A percentile compares a stretch with the other conserved stretches of the same genome.
Conservation (phyloP, 2,329 filamentous ascomycete genomes). For the Cercospora citrullina region DNA sequence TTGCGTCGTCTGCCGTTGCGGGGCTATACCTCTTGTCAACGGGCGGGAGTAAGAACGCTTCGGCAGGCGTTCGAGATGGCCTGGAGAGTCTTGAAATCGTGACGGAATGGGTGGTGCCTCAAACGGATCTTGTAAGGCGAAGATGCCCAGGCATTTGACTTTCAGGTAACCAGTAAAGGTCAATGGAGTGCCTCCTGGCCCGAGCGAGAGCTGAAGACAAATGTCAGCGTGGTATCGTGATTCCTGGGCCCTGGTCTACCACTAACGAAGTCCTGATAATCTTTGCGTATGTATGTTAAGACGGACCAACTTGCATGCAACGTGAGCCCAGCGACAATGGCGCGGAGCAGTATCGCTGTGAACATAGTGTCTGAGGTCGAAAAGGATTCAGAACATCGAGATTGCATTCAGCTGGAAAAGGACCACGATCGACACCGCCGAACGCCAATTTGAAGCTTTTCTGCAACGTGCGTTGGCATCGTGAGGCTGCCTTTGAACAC, state of each 20-base stretch:
- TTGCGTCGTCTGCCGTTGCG: conserved; percentile 76
- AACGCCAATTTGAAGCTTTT: neutral
- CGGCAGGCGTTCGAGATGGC: conserved; percentile 63
- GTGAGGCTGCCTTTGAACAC: neutral
- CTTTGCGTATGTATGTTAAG: neutral
- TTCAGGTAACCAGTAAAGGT: conserved; percentile 72
- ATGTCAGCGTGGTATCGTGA: neutral
- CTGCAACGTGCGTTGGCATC: conserved; percentile 5
- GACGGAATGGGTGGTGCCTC: conserved; percentile 56
- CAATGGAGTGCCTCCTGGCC: conserved; percentile 76
- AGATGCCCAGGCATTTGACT: conserved; percentile 70
- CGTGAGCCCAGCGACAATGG: neutral
- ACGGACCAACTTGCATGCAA: neutral
- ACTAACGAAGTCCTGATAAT: conserved; percentile 3
- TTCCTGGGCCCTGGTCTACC: neutral
- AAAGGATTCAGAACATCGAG: neutral
- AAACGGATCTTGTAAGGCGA: conserved; percentile 71
- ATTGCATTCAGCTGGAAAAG: neutral
- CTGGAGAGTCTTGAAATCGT: conserved; percentile 54
- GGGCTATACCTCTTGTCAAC: conserved; percentile 71
- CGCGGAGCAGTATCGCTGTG: neutral
- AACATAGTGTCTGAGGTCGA: neutral
- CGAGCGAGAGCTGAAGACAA: conserved; percentile 54
- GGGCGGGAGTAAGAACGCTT: conserved; percentile 65
- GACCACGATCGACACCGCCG: neutral